Evolutionary conservation across 176 grass and related monocot species (phyloP).

Genomic region (Phragmites australis): DNA sequence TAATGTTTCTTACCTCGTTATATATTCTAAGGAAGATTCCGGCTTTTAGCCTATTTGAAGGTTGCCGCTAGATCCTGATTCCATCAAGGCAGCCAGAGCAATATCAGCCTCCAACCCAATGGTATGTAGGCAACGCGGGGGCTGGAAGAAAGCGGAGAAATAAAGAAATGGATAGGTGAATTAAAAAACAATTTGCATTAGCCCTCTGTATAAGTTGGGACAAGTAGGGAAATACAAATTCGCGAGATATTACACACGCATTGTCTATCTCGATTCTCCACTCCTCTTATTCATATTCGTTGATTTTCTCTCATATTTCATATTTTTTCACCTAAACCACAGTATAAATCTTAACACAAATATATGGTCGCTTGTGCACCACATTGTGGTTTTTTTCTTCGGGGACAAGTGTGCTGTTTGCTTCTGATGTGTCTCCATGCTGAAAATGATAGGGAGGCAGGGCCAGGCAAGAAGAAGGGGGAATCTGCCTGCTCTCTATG

Average conservation of each 20-base stretch:
- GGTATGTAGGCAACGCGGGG: slow-evolving; percentile 4
- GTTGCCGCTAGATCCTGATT: slow-evolving; percentile 53
- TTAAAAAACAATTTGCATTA: slow-evolving; percentile 25
- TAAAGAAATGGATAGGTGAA: slow-evolving; percentile 29
- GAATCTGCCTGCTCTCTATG: slow-evolving; percentile 34
- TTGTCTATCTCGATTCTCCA: too few relatives aligned
- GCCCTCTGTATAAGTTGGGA: too few relatives aligned
- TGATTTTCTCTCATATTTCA: too few relatives aligned
- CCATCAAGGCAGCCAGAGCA: slow-evolving; percentile 31
- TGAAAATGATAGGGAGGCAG: slow-evolving; percentile 34
- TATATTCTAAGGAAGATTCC: slow-evolving; percentile 52
- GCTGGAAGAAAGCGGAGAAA: slow-evolving; percentile 30
- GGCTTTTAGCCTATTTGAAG: slow-evolving; percentile 47
- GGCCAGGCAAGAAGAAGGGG: slow-evolving; percentile 8
- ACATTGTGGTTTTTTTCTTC: too few relatives aligned
- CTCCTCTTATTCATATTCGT: too few relatives aligned
- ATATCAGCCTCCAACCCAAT: slow-evolving; percentile 27
- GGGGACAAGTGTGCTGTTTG: too few relatives aligned
- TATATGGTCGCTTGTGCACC: too few relatives aligned
- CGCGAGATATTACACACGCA: too few relatives aligned
- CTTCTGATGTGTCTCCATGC: slow-evolving; percentile 37
- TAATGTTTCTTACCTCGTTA: slow-evolving; percentile 48
- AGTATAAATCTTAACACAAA: too few relatives aligned
- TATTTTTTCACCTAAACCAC: too few relatives aligned
- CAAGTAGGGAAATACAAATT: too few relatives aligned